Percentiles rank a stretch among this genome's conserved stretches.
phyloP scores from a whole-genome alignment of 805 yeast genomes.

The Saturnispora sekii region DNA sequence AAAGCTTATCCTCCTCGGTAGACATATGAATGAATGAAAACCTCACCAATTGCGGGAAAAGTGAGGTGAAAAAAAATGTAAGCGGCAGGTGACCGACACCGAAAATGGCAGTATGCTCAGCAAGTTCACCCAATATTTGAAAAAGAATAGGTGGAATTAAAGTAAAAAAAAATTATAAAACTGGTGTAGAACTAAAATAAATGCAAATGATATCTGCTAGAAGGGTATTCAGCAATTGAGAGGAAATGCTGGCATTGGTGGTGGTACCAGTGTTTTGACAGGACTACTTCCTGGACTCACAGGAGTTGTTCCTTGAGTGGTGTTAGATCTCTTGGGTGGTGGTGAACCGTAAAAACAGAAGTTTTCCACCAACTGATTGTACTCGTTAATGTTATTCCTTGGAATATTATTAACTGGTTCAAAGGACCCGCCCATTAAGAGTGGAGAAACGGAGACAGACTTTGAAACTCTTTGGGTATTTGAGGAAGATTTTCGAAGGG shows the following conservation, averaged over 20 bases:
- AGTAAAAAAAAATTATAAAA: no score
- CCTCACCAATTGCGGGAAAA: not conserved
- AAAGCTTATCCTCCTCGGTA: conserved; percentile 21
- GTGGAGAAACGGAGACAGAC: conserved; percentile 8
- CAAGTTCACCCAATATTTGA: not conserved
- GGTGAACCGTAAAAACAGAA: conserved; percentile 24
- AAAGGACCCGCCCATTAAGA: not conserved
- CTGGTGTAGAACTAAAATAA: no score
- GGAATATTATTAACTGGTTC: not conserved
- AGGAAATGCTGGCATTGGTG: no score
- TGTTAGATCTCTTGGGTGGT: conserved; percentile 1
- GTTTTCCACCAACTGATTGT: conserved; percentile 20
- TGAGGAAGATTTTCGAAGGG: not conserved
- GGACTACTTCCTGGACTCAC: not conserved
- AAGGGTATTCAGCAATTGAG: no score
- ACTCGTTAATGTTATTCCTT: conserved; percentile 10
- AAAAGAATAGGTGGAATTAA: not conserved
- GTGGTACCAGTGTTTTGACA: no score
- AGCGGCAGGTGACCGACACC: not conserved
- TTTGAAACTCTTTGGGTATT: not conserved
- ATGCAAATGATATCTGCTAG: no score
- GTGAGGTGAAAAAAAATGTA: not conserved
- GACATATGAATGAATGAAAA: conserved; percentile 1
- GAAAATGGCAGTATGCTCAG: not conserved
- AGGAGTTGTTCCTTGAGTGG: not conserved